phyloP scores from a whole-genome alignment of 306 rosid genomes.

The Dalbergia cochinchinensis region DNA sequence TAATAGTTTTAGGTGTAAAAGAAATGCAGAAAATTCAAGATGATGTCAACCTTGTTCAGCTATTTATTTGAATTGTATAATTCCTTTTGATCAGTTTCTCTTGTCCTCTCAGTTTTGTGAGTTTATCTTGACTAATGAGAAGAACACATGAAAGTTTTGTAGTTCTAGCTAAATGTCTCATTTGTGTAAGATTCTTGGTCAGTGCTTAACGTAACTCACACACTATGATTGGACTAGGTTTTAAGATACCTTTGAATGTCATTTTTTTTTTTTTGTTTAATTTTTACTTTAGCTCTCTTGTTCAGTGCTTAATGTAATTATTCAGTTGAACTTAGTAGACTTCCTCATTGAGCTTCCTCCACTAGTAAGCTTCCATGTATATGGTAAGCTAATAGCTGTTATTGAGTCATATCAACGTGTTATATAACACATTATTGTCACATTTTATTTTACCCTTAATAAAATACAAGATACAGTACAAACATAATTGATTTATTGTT shows the following conservation, averaged over 20 bases:
- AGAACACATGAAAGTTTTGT: slow-evolving; percentile 34
- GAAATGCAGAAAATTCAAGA: slow-evolving; percentile 61
- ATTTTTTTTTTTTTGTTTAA: too few relatives aligned
- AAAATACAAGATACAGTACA: too few relatives aligned
- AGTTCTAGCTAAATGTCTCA: neutral
- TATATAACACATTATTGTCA: too few relatives aligned
- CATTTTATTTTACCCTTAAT: too few relatives aligned
- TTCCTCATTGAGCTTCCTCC: too few relatives aligned
- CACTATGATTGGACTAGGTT: too few relatives aligned
- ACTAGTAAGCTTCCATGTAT: too few relatives aligned
- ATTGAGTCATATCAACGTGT: too few relatives aligned
- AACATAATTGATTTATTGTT: neutral
- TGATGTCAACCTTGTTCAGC: slow-evolving; percentile 54
- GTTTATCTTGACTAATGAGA: slow-evolving; percentile 50
- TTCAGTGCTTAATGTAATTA: neutral
- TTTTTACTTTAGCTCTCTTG: neutral
- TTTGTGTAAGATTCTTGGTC: neutral
- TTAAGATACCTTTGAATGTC: neutral
- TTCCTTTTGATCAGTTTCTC: slow-evolving; percentile 46
- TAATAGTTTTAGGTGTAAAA: slow-evolving; percentile 63
- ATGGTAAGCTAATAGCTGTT: too few relatives aligned
- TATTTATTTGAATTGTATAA: slow-evolving; percentile 50
- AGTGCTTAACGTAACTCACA: neutral
- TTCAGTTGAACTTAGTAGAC: too few relatives aligned
- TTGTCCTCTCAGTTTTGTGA: slow-evolving; percentile 43